Conservation (phyloP, 345 rosid species). For the Moricandia arvensis region DNA sequence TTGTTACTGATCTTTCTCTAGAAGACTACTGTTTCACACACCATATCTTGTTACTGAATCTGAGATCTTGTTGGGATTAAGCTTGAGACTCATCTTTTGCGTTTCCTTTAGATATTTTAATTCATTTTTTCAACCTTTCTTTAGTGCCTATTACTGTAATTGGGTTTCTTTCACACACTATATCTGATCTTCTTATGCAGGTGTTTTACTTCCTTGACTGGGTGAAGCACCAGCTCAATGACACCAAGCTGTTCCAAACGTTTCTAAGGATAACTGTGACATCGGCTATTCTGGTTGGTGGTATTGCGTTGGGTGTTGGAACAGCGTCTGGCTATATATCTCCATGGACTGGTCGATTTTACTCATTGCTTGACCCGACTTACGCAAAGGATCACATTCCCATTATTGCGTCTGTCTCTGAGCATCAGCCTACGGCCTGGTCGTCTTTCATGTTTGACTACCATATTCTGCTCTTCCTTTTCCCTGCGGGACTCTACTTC, state of each 20-base stretch:
- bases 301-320: slow-evolving; percentile 82
- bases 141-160: neutral
- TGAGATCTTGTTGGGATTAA: neutral
- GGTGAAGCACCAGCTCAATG: slow-evolving; percentile 84
- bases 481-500: slow-evolving; percentile 99
- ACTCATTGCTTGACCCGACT: slow-evolving; percentile 94
- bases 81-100: neutral
- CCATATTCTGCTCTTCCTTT: slow-evolving; percentile 93
- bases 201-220: slow-evolving; percentile 94
- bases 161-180: slow-evolving; percentile 1
- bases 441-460: slow-evolving; percentile 99
- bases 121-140: neutral
- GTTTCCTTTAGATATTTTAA: neutral
- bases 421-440: slow-evolving; percentile 99
- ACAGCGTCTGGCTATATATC: slow-evolving; percentile 96
- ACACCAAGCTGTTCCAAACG: slow-evolving; percentile 79
- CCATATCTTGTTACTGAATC: neutral
- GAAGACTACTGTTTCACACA: neutral
- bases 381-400: slow-evolving; percentile 99
- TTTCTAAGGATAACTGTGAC: slow-evolving; percentile 86
- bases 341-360: slow-evolving; percentile 99
- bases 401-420: slow-evolving; percentile 99
- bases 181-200: slow-evolving; percentile 40
- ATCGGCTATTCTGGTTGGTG: slow-evolving; percentile 64
- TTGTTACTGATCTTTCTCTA: neutral